Percentiles rank a stretch among this genome's conserved stretches.
Evolutionary conservation across 495 filamentous ascomycete species (phyloP).

Genomic region (Aspergillus bridgeri): DNA sequence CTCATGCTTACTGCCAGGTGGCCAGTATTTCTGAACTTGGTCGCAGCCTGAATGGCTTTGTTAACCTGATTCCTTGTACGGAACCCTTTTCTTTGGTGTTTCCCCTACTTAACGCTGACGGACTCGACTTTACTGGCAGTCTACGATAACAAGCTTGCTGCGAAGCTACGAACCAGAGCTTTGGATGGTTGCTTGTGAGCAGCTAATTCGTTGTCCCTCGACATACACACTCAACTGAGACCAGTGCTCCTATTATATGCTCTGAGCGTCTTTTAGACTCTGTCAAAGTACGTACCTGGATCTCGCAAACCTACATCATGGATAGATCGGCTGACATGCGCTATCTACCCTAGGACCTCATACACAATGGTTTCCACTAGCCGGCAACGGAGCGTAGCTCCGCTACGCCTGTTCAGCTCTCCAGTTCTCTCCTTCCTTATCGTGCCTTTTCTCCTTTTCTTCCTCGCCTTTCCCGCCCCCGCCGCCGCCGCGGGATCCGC

Average conservation of each 20-base stretch:
- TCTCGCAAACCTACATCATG: background rate
- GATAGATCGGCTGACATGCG: background rate
- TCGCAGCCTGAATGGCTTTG: slow-evolving; percentile 21
- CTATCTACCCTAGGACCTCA: slow-evolving; percentile 20
- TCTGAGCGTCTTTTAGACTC: background rate
- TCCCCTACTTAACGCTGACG: background rate
- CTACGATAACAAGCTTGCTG: background rate
- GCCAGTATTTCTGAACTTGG: slow-evolving; percentile 24
- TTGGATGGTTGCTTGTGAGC: background rate
- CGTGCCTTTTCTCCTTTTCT: slow-evolving; percentile 48
- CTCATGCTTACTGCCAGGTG: slow-evolving; percentile 38
- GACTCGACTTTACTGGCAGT: slow-evolving; percentile 1
- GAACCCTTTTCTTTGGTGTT: background rate
- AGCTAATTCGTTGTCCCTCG: background rate
- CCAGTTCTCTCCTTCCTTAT: slow-evolving; percentile 37
- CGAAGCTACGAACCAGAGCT: background rate
- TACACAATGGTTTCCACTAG: slow-evolving; percentile 50
- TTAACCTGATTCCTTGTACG: slow-evolving; percentile 11
- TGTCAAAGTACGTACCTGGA: background rate
- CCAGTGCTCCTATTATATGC: background rate
- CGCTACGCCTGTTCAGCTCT: slow-evolving; percentile 19
- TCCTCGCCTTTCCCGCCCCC: slow-evolving; percentile 55
- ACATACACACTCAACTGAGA: background rate
- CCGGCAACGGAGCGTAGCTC: slow-evolving; percentile 36
- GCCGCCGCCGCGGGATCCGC: slow-evolving; percentile 62